These are phyloP conservation scores for Kwoniella shivajii DNA, from an alignment of 1,284 basidiomycete genomes.

Conservation along the genomic window DNA sequence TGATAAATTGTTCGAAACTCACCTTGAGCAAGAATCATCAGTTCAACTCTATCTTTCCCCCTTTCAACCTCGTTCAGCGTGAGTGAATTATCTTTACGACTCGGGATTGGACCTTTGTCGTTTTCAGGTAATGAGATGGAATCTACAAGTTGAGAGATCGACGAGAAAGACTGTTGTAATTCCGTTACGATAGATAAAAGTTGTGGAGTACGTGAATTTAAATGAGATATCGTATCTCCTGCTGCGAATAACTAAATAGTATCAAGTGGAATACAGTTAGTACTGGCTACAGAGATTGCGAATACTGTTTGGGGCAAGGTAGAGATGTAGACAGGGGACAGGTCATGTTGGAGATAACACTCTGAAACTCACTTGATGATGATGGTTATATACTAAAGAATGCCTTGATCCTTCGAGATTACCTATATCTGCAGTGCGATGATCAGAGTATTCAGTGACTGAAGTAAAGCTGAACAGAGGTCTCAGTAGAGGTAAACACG, in stretches of 20 bases:
- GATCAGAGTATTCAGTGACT: constrained; percentile 1
- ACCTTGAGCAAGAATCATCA: constrained; percentile 43
- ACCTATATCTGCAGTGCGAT: constrained; percentile 43
- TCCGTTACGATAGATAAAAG: constrained; percentile 49
- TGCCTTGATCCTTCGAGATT: constrained; percentile 49
- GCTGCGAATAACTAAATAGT: constrained; percentile 47
- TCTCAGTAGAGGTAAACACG: constrained; percentile 3
- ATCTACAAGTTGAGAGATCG: constrained; percentile 50
- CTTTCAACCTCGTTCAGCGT: neutral
- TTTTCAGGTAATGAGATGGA: constrained; percentile 36
- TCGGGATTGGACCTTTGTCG: neutral
- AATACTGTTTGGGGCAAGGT: neutral
- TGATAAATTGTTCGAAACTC: constrained; percentile 2
- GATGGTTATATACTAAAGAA: constrained; percentile 54
- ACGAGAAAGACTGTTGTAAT: constrained; percentile 51
- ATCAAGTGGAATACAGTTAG: no score
- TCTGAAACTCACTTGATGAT: constrained; percentile 46
- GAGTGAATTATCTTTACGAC: neutral
- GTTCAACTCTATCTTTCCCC: constrained; percentile 26
- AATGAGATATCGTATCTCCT: constrained; percentile 49
- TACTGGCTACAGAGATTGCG: neutral
- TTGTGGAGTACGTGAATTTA: constrained; percentile 53
- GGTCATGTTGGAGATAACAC: neutral
- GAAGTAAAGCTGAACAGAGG: neutral
- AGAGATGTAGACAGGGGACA: neutral